Base-by-base conservation (phyloP, 108 stramenopile genomes). In the Pseudonitzschia pungens region DNA sequence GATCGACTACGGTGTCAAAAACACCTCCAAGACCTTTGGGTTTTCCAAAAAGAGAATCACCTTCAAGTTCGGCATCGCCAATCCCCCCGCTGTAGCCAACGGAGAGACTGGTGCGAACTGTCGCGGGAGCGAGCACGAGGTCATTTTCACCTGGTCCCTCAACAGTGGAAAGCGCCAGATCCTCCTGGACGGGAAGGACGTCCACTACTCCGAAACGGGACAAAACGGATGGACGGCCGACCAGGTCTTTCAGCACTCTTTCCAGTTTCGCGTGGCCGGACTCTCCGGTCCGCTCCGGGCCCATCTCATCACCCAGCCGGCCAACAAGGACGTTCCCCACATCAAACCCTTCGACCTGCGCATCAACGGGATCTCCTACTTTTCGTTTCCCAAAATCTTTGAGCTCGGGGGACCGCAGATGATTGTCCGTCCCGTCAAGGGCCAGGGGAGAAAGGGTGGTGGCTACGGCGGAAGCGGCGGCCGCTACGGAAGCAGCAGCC, bases 91-190 rank as follows among this genome's bases (percentile, higher is more conserved):
- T 28, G 21, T 92, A 33, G 71, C 42, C 10, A 31, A 76, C 29
- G 91, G 91, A 7, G 58, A 70, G 57, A 73, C 75, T 22, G 94
- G 94, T 9, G 82, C 84, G 24, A 77, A 89, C 45, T 92, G 91
- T 56, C 89, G 94, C 22, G 94, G 94, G 2, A 87, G 81, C 33
- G 94, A 96, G 71, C 94, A 96, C 75, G 92, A 96, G 77, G 77
- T 93, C 59, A 65, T 73, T 48, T 82, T 93, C 70, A 80, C 81
- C 42, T 96, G 94, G 94, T 78, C 77, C 60, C 74, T 96, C 42
- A 87, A 88, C 41, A 79, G 77, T 22, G 92, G 94, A 26, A 96
- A 96, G 71, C 84, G 90, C 53, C 82, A 81, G 27, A 81, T 92
- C 43, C 54, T 77, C 0, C 57, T 81, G 4, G 91, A 95, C 77